phyloP scores from a whole-genome alignment of 148 eudicot species.

The Persicaria tinctoria region DNA sequence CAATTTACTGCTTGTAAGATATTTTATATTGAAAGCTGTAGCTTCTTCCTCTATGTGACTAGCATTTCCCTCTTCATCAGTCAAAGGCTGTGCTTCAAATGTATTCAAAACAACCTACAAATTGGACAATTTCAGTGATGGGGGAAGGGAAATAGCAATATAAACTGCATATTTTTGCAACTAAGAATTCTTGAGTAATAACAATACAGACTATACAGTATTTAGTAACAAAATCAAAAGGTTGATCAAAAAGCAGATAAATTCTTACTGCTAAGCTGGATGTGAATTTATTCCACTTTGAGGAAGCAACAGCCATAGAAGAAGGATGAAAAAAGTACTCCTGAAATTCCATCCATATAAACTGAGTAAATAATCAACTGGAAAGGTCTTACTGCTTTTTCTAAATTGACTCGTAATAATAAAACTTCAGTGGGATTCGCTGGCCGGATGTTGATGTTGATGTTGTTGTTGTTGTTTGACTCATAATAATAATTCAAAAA shows the following conservation, averaged over 20 bases:
- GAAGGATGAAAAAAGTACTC: conserved; percentile 82
- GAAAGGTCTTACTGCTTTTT: not conserved
- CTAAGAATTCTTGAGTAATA: not conserved
- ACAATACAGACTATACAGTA: not conserved
- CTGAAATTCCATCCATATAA: conserved; percentile 34
- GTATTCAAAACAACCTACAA: conserved; percentile 74
- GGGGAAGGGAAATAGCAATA: conserved; percentile 11
- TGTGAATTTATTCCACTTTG: conserved; percentile 86
- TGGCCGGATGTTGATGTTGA: too few relatives aligned
- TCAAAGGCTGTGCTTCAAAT: conserved; percentile 96
- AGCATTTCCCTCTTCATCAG: conserved; percentile 93
- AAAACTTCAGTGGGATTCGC: not conserved
- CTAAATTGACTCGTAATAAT: not conserved
- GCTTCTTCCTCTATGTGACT: conserved; percentile 88
- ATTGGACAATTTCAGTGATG: conserved; percentile 2
- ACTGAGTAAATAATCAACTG: not conserved
- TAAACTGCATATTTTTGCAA: conserved; percentile 1
- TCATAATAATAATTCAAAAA: not conserved
- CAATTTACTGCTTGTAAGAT: conserved; percentile 96
- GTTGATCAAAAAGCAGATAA: not conserved
- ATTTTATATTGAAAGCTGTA: conserved; percentile 78
- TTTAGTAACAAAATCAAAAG: not conserved
- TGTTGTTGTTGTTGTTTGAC: not conserved
- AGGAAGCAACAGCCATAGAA: conserved; percentile 45
- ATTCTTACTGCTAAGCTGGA: conserved; percentile 66